Base-by-base conservation (phyloP, 768 basidiomycete genomes). In the Rossbeevera mucosa region DNA sequence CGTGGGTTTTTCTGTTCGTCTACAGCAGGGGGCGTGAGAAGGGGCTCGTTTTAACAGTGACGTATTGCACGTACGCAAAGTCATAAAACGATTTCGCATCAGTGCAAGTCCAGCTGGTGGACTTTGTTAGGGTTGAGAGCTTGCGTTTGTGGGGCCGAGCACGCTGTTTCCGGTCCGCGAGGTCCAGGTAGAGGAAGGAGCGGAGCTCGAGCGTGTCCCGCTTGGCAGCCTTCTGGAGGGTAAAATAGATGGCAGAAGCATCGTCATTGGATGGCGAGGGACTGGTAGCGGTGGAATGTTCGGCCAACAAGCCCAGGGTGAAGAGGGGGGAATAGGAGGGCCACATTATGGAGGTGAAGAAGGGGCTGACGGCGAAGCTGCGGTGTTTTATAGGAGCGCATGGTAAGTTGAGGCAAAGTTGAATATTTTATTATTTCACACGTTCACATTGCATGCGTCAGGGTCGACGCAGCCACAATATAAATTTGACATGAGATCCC, bases 141-240 rank as follows among this genome's bases (percentile, higher is more conserved):
- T 71, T 76, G 46, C 70, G 67, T 16, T 62, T 58, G 38, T 72
- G 63, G 24, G 71, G 72, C 42, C 74, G 74, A 3, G 74, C 69
- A 33, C 73, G 69, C 50, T 71, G 63, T 4, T 73, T 71, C 22
- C 74, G 72, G 64, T 82, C 80, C 33, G 83, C 85, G 4, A 85
- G 75, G 64, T 87, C 85, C 50, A 87, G 77, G 30, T 80, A 86
- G 47, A 87, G 77, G 64, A 86, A 86, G 3, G 85, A 86, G 38
- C 80, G 76, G 55, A 66, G 71, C 54, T 76, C 69, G 42, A 59
- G 51, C 3, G 65, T 54, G 61, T 76, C 73, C 28, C 75, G 71
- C 47, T 69, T 70, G 33, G 9, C 36, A 38, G 58, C 53, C 14
- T 74, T 68, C 57, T 74, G 72, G 40, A 79, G 62, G 1, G 79